Percentiles rank a stretch among this genome's conserved stretches.
These are phyloP conservation scores for Cryptococcus sp. DNA, from an alignment of 1,284 basidiomycete species.

Conservation along the genomic window DNA sequence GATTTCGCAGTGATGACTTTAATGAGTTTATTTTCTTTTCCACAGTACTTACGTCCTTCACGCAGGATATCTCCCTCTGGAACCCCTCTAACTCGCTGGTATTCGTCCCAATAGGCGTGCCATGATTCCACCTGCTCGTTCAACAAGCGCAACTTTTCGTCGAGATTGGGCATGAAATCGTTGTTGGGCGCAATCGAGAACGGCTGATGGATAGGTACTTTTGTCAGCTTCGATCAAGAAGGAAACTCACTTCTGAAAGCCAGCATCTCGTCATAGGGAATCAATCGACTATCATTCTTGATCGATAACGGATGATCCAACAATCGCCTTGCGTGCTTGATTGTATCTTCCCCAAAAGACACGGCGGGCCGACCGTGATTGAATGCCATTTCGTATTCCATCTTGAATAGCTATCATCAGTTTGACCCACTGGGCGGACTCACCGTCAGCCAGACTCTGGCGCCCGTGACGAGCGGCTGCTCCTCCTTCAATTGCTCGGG, in stretches of 20 bases:
- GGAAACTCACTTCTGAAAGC: constrained; percentile 27
- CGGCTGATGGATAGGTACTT: constrained; percentile 36
- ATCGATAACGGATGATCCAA: constrained; percentile 79
- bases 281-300: constrained; percentile 83
- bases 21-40: background rate
- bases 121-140: constrained; percentile 36
- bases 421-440: constrained; percentile 2
- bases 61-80: constrained; percentile 18
- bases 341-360: constrained; percentile 79
- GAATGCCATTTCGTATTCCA: constrained; percentile 60
- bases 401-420: constrained; percentile 60
- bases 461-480: constrained; percentile 67
- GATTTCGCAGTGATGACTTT: constrained; percentile 15
- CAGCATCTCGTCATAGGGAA: constrained; percentile 61
- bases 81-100: constrained; percentile 23
- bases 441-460: constrained; percentile 76
- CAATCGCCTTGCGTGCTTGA: constrained; percentile 67
- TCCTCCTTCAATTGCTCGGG: constrained; percentile 58
- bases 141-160: constrained; percentile 34
- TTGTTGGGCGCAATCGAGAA: constrained; percentile 28
- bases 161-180: constrained; percentile 31
- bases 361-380: constrained; percentile 75
- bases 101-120: constrained; percentile 44
- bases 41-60: constrained; percentile 19
- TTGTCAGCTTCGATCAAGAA: constrained; percentile 2